phyloP scores from a whole-genome alignment of 441 rosid species.

The Arabidopsis lyrata region DNA sequence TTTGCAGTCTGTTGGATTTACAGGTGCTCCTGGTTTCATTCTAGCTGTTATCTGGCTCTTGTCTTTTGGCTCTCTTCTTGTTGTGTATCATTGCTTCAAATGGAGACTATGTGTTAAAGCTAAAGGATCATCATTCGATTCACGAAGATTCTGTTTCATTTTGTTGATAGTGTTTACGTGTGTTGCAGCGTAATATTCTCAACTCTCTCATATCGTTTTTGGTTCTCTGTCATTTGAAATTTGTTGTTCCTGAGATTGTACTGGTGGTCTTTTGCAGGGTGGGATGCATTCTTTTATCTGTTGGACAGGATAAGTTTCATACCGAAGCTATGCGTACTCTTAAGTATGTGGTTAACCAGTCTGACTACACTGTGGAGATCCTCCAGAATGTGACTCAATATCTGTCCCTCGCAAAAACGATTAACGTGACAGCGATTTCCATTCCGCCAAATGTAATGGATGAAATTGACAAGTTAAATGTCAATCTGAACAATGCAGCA shows the following conservation, averaged over 20 bases:
- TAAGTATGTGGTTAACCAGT: conserved; percentile 86
- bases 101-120: conserved; percentile 69
- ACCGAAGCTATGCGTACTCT: conserved; percentile 74
- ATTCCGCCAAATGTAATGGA: conserved; percentile 74
- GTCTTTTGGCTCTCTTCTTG: conserved; percentile 80
- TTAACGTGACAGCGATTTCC: conserved; percentile 76
- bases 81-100: conserved; percentile 62
- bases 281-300: conserved; percentile 89
- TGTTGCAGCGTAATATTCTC: conserved; percentile 78
- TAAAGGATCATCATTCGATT: conserved; percentile 51
- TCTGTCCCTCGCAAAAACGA: conserved; percentile 87
- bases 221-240: not conserved
- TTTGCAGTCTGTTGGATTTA: conserved; percentile 91
- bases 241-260: conserved; percentile 20
- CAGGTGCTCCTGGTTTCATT: conserved; percentile 84
- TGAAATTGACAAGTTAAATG: conserved; percentile 77
- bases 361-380: conserved; percentile 85
- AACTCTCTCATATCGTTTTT: not conserved
- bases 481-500: conserved; percentile 80
- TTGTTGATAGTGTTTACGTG: conserved; percentile 82
- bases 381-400: conserved; percentile 85
- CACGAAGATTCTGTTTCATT: conserved; percentile 66
- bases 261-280: conserved; percentile 52
- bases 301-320: conserved; percentile 88
- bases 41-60: conserved; percentile 82